Evolutionary conservation across 2,329 filamentous ascomycete genomes (phyloP).

Genomic region (Phoma sp.): DNA sequence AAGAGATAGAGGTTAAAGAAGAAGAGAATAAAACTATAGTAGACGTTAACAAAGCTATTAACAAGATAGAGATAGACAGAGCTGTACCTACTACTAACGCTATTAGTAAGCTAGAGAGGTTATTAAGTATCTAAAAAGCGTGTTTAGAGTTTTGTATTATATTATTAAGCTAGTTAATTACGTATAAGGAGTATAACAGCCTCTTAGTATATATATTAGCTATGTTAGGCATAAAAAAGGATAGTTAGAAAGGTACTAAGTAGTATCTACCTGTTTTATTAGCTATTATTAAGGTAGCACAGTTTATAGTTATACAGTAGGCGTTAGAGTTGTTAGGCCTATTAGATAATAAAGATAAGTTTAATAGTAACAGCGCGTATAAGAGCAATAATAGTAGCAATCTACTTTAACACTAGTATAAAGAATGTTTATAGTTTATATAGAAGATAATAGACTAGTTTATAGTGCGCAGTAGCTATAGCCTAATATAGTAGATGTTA

Average conservation of each 20-base stretch:
- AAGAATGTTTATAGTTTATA: slow-evolving; percentile 23
- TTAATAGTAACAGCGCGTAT: slow-evolving; percentile 14
- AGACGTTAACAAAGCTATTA: too few species aligned
- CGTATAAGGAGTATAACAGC: slow-evolving; percentile 24
- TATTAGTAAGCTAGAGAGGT: neutral
- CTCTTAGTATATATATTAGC: slow-evolving; percentile 27
- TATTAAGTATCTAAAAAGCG: slow-evolving; percentile 14
- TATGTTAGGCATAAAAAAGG: slow-evolving; percentile 26
- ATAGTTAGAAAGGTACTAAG: slow-evolving; percentile 14
- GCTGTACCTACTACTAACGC: neutral
- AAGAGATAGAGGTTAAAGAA: too few species aligned
- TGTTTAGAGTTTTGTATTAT: slow-evolving; percentile 28
- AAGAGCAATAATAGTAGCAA: slow-evolving; percentile 13
- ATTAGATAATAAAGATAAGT: slow-evolving; percentile 1
- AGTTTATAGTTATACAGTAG: slow-evolving; percentile 30
- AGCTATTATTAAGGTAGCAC: slow-evolving; percentile 17
- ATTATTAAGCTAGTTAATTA: slow-evolving; percentile 24
- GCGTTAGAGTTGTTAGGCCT: slow-evolving; percentile 16
- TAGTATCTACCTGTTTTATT: slow-evolving; percentile 25
- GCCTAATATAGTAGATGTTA: slow-evolving; percentile 24
- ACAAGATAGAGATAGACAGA: neutral
- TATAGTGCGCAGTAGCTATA: slow-evolving; percentile 20
- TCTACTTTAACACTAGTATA: neutral
- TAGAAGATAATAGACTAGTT: slow-evolving; percentile 20
- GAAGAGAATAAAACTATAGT: too few species aligned